A percentile compares a stretch with the other conserved stretches of the same genome.
Conservation (phyloP, 331 rosid species). For the Spiraea crenata region DNA sequence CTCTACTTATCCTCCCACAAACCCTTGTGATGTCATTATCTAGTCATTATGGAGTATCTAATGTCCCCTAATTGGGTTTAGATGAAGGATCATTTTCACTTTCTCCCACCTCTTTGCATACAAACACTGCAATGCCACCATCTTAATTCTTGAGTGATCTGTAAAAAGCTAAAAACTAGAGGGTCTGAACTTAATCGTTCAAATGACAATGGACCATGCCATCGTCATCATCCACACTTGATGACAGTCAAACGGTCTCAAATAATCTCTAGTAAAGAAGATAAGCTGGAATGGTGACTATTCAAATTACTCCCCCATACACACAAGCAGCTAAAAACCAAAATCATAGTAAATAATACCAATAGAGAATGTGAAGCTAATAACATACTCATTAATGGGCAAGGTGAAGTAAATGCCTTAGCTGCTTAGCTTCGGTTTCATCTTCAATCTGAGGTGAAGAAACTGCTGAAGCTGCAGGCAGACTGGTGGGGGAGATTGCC, state of each 20-base stretch:
- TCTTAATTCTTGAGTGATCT: not conserved
- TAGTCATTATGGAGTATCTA: slow-evolving; percentile 15
- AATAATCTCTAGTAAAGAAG: not conserved
- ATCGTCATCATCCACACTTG: not conserved
- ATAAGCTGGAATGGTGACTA: not conserved
- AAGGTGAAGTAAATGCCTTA: not conserved
- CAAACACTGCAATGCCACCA: not conserved
- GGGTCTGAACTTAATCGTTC: not conserved
- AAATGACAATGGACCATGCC: not conserved
- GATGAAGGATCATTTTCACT: not conserved
- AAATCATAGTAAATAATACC: not conserved
- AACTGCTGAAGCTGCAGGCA: not conserved
- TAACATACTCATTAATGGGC: not conserved
- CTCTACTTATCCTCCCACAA: not conserved
- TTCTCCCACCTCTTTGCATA: not conserved
- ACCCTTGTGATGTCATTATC: slow-evolving; percentile 17
- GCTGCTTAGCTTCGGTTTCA: not conserved
- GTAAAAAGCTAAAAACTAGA: not conserved
- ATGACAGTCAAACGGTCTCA: not conserved
- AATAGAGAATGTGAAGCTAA: not conserved
- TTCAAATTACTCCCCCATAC: not conserved
- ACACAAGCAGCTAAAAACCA: not conserved
- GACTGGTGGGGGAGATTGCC: not conserved
- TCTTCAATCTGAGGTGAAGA: not conserved
- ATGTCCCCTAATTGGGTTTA: not conserved